Percentiles rank a stretch among this genome's conserved stretches.
Conservation (phyloP, 2,329 filamentous ascomycete genomes). For the Arthrobotrys pseudoclavata region DNA sequence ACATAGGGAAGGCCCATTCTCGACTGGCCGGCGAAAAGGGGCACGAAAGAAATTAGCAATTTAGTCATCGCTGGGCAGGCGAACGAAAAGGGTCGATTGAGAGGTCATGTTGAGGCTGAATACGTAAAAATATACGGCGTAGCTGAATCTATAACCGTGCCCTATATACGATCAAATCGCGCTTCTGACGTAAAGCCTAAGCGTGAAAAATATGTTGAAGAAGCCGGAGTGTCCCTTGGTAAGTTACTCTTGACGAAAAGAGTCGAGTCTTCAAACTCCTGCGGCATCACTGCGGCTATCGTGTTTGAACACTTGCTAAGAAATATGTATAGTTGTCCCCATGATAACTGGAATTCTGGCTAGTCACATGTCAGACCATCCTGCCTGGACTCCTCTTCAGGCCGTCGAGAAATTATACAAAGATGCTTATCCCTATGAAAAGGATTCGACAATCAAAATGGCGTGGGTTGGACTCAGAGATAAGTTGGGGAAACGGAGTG, state of each 20-base stretch:
- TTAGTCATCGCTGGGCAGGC: slow-evolving; percentile 27
- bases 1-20: background rate
- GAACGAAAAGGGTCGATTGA: background rate
- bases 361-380: slow-evolving; percentile 8
- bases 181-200: background rate
- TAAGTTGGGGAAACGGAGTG: background rate
- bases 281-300: background rate
- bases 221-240: slow-evolving; percentile 12
- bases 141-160: background rate
- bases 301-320: background rate
- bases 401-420: slow-evolving; percentile 28
- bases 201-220: background rate
- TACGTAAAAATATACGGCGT: slow-evolving; percentile 32
- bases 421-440: slow-evolving; percentile 21
- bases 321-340: slow-evolving; percentile 5
- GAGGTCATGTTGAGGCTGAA: background rate
- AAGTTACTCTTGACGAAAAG: background rate
- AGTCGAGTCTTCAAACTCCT: background rate
- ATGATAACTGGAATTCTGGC: slow-evolving; percentile 29
- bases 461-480: slow-evolving; percentile 16
- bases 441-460: slow-evolving; percentile 9
- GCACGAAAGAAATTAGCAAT: background rate
- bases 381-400: background rate
- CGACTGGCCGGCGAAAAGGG: slow-evolving; percentile 18
- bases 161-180: background rate